Evolutionary conservation across 495 filamentous ascomycete species (phyloP).

Genomic region (Lasiosphaeris hirsuta): DNA sequence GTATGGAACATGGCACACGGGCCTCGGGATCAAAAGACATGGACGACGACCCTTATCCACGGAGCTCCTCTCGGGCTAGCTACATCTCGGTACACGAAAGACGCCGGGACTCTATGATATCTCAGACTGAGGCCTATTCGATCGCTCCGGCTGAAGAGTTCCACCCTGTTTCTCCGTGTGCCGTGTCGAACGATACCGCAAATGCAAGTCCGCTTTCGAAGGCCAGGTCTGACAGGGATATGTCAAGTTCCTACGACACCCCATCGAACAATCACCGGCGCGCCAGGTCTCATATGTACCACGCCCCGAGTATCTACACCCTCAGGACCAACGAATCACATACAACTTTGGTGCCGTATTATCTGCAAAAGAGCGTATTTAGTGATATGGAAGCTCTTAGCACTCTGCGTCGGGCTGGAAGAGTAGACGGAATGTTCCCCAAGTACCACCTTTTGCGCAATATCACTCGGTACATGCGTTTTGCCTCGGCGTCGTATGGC

Average conservation of each 20-base stretch:
- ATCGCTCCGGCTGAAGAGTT: constrained; percentile 42
- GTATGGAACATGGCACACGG: constrained; percentile 20
- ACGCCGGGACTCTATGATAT: constrained; percentile 54
- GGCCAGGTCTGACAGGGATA: constrained; percentile 11
- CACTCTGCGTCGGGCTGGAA: constrained; percentile 53
- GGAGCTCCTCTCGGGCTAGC: constrained; percentile 40
- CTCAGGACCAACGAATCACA: constrained; percentile 62
- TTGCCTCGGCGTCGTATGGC: constrained; percentile 74
- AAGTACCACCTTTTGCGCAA: constrained; percentile 64
- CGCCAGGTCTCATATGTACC: constrained; percentile 35
- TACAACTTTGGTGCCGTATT: constrained; percentile 58
- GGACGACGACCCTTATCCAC: constrained; percentile 9
- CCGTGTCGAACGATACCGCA: constrained; percentile 1
- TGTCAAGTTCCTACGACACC: constrained; percentile 2
- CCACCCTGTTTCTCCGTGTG: constrained; percentile 11
- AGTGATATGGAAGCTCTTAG: constrained; percentile 54
- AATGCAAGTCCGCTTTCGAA: constrained; percentile 2
- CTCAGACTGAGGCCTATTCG: constrained; percentile 60
- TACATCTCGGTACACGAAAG: constrained; percentile 52
- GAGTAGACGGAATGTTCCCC: constrained; percentile 64
- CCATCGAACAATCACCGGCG: constrained; percentile 28
- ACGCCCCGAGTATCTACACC: constrained; percentile 65
- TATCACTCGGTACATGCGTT: constrained; percentile 71
- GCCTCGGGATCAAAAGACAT: constrained; percentile 21
- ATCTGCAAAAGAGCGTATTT: constrained; percentile 49